A percentile compares a stretch with the other conserved stretches of the same genome.
These are phyloP conservation scores for Malbranchea zuffiana DNA, from an alignment of 2,329 filamentous ascomycete genomes.

Conservation along the genomic window DNA sequence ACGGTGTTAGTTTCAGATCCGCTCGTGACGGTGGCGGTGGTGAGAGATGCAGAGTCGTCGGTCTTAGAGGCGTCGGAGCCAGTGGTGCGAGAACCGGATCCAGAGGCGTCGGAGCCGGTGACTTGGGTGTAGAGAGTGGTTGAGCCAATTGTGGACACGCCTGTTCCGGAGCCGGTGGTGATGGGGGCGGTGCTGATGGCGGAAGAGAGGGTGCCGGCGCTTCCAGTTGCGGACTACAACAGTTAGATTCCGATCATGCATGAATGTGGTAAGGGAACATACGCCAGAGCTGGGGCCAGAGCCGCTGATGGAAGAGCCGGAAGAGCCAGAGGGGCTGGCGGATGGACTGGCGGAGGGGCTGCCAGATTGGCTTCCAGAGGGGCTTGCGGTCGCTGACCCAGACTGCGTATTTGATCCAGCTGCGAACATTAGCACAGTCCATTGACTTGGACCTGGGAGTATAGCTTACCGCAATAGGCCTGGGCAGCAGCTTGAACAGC, in stretches of 20 bases:
- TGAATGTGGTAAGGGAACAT: background rate
- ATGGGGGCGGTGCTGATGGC: conserved; percentile 10
- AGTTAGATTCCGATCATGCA: background rate
- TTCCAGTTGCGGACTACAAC: background rate
- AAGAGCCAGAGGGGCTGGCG: conserved; percentile 1
- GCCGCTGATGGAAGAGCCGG: conserved; percentile 10
- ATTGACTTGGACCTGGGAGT: no score
- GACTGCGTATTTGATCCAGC: background rate
- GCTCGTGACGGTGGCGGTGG: conserved; percentile 12
- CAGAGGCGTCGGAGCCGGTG: conserved; percentile 13
- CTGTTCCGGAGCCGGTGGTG: conserved; percentile 11
- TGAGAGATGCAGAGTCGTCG: conserved; percentile 14
- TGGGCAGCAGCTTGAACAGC: conserved; percentile 2
- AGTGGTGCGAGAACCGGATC: conserved; percentile 12
- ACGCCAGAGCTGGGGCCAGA: conserved; percentile 10
- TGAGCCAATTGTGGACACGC: conserved; percentile 18
- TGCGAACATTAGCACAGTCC: background rate
- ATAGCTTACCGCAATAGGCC: no score
- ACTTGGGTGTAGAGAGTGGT: conserved; percentile 17
- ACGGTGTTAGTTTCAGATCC: background rate
- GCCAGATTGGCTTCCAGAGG: background rate
- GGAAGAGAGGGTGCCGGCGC: conserved; percentile 3
- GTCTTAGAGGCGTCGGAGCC: conserved; percentile 13
- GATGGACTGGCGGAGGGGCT: background rate
- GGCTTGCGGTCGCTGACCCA: background rate